Base-by-base conservation (phyloP, 441 rosid species). In the Omphalea diandra region DNA sequence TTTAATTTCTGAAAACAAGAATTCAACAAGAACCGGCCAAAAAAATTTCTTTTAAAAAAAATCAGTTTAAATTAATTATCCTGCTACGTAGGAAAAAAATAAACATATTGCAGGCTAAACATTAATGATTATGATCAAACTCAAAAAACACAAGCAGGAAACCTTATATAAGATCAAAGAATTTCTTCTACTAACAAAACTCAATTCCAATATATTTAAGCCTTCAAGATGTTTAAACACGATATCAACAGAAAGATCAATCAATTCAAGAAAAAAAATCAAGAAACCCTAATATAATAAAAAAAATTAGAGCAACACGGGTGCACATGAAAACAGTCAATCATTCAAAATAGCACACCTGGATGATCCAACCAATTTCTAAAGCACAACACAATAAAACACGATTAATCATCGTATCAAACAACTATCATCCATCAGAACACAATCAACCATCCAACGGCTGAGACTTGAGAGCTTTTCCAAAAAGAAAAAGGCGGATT, bases 381-480 rank as follows among this genome's bases (percentile, higher is more conserved):
- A 7, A 52, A 60, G 29, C 35, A 53, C 11, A 53, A 10, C 14
- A 17, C 17, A 11, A 53, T 10, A 20, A 12, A 12, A 44, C 22
- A 11, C 10, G 40, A 44, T 46, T 31, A 70, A 41, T 12, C 20
- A 64, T 44, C 43, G 56, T 31, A 55, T 14, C 10, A n/a, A 36
- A 33, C 17, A 57, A 6, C 22, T 71, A 65, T 41, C 70, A 67
- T 4, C 59, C 24, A 36, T 53, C 54, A 47, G 20, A 62, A 20
- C 59, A 68, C 7, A 52, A 70, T 41, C 61, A n/a, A 64, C 41
- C 3, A 40, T 41, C 24, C 75, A 61, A 53, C 54, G 63, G 35
- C 36, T 46, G 36, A 54, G 27, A 74, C 29, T 32, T 46, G 36
- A 54, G 27, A 74, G 69, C 70, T 63, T 61, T n/a, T 38, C 20